phyloP scores from a whole-genome alignment of 352 stramenopile genomes.

The Peronospora farinosa region DNA sequence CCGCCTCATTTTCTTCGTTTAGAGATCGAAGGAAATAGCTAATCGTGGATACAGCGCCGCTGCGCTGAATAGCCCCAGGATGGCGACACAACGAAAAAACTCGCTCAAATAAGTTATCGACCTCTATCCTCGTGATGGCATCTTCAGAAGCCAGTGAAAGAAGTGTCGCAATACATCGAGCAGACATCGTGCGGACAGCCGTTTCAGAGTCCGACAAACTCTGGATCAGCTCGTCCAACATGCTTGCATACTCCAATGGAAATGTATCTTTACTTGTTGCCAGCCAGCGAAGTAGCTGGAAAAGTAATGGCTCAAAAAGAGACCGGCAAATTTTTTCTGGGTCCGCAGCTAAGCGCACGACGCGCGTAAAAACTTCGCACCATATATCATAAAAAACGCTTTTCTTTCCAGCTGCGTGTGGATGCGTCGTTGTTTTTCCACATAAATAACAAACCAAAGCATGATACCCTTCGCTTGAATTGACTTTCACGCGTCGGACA shows the following conservation, averaged over 20 bases:
- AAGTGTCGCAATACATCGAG: slow-evolving; percentile 48
- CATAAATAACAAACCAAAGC: slow-evolving; percentile 63
- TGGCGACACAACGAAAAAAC: slow-evolving; percentile 72
- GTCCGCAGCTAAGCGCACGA: slow-evolving; percentile 60
- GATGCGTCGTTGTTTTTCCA: slow-evolving; percentile 60
- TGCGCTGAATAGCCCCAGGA: slow-evolving; percentile 49
- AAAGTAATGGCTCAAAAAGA: slow-evolving; percentile 67
- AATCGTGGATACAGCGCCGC: slow-evolving; percentile 55
- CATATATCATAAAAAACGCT: slow-evolving; percentile 59
- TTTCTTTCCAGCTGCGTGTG: slow-evolving; percentile 51
- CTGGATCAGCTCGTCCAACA: slow-evolving; percentile 54
- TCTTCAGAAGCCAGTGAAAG: slow-evolving; percentile 44
- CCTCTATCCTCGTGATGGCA: slow-evolving; percentile 19
- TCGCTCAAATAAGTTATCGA: slow-evolving; percentile 55
- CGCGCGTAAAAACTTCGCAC: slow-evolving; percentile 37
- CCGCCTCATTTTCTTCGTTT: slow-evolving; percentile 42
- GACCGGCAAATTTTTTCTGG: slow-evolving; percentile 60
- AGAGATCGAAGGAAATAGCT: slow-evolving; percentile 63
- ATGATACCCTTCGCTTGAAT: slow-evolving; percentile 62
- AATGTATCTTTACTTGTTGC: slow-evolving; percentile 46
- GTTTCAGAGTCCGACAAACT: slow-evolving; percentile 47
- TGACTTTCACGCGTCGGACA: slow-evolving; percentile 53
- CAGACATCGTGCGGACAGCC: slow-evolving; percentile 55
- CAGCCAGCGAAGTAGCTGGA: slow-evolving; percentile 69
- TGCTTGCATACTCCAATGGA: slow-evolving; percentile 57